Evolutionary conservation across 2,329 filamentous ascomycete genomes (phyloP).

Genomic region (Colletotrichum falcatum): DNA sequence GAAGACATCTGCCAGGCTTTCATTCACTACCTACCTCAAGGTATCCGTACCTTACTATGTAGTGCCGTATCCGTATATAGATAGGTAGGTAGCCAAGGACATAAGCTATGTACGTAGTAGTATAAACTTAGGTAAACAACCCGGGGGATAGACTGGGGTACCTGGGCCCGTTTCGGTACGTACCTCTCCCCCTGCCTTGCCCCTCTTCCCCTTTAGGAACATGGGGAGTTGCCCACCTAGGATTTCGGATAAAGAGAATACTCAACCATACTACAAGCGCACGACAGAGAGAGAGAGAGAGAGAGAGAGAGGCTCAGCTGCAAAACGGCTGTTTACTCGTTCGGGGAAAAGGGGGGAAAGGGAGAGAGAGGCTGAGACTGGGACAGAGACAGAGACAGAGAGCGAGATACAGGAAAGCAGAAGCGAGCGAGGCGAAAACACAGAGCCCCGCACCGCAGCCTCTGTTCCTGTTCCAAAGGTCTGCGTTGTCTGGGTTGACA

Average conservation of each 20-base stretch:
- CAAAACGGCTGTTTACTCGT: not conserved
- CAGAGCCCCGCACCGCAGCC: not conserved
- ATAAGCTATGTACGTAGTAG: too few relatives aligned
- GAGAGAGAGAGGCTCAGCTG: not conserved
- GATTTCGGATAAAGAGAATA: not conserved
- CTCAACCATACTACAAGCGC: not conserved
- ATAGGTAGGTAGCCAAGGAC: too few relatives aligned
- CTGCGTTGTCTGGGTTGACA: not conserved
- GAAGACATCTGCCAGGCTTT: not conserved
- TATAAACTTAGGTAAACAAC: not conserved
- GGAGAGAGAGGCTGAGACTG: too few relatives aligned
- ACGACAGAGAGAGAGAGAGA: not conserved
- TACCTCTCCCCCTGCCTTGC: not conserved
- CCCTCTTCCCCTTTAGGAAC: not conserved
- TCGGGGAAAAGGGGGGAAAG: too few relatives aligned
- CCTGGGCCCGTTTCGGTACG: constrained; percentile 1
- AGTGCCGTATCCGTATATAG: too few relatives aligned
- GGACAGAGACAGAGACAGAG: too few relatives aligned
- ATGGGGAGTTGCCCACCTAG: constrained; percentile 2
- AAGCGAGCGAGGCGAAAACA: not conserved
- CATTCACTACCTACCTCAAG: too few relatives aligned
- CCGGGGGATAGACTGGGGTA: not conserved
- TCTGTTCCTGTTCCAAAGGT: too few relatives aligned
- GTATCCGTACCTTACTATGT: too few relatives aligned
- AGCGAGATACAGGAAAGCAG: not conserved